Evolutionary conservation across 148 eudicot species (phyloP).

Genomic region (Rheum nobile): DNA sequence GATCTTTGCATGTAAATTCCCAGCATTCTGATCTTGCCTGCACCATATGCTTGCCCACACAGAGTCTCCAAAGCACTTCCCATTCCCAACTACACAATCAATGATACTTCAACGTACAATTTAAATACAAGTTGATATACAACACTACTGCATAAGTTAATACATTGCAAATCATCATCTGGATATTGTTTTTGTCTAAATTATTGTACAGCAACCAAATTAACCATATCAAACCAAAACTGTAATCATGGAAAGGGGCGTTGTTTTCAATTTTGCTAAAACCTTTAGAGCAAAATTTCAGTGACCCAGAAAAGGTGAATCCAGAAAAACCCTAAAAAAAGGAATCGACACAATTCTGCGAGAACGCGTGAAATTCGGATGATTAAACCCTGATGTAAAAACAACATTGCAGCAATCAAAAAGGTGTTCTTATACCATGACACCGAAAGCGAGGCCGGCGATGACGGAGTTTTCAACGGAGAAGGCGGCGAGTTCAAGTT

Average conservation of each 20-base stretch:
- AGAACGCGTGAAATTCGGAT: no score
- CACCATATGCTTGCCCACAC: slow-evolving; percentile 56
- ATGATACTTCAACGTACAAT: background rate
- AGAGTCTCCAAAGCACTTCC: slow-evolving; percentile 53
- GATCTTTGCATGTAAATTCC: slow-evolving; percentile 55
- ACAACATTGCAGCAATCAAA: no score
- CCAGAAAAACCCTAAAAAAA: no score
- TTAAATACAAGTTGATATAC: background rate
- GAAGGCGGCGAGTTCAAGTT: slow-evolving; percentile 32
- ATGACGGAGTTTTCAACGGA: slow-evolving; percentile 30
- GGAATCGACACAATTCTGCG: no score
- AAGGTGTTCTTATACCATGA: slow-evolving; percentile 26
- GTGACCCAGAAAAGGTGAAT: background rate
- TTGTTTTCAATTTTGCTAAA: no score
- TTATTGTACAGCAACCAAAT: no score
- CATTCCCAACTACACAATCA: slow-evolving; percentile 36
- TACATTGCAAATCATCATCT: no score
- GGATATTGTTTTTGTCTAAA: no score
- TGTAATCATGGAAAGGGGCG: no score
- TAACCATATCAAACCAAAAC: no score
- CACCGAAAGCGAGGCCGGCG: slow-evolving; percentile 28
- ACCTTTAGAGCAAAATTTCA: background rate
- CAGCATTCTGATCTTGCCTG: slow-evolving; percentile 35
- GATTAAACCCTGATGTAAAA: no score
- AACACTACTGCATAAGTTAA: no score